Evolutionary conservation across 2,329 filamentous ascomycete genomes (phyloP).

Genomic region (Truncatella angustata): DNA sequence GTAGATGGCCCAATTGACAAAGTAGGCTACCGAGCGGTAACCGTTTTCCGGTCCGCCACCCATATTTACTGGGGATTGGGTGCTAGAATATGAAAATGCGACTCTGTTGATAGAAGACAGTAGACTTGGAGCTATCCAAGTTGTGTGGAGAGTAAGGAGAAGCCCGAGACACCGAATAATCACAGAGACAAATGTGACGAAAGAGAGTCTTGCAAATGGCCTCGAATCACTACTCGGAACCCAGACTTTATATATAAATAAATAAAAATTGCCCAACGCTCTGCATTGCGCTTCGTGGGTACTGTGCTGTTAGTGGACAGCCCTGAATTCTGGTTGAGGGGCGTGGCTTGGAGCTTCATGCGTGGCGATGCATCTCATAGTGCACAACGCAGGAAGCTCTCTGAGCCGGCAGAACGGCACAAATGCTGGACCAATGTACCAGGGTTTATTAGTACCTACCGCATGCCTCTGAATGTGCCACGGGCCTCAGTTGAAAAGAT

Average conservation of each 20-base stretch:
- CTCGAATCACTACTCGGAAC: background rate
- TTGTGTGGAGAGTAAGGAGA: background rate
- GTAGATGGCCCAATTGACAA: conserved; percentile 84
- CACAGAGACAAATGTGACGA: background rate
- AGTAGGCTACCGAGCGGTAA: conserved; percentile 70
- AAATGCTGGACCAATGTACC: no score
- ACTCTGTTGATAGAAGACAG: background rate
- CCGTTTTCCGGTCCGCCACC: conserved; percentile 43
- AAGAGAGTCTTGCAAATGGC: background rate
- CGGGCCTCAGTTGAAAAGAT: no score
- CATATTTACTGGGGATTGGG: conserved; percentile 28
- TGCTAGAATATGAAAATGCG: background rate
- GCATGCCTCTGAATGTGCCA: no score
- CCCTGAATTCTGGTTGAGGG: conserved; percentile 9
- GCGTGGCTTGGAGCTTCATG: conserved; percentile 14
- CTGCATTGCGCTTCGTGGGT: conserved; percentile 7
- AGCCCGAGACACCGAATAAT: conserved; percentile 3
- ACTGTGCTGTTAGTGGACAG: conserved; percentile 1
- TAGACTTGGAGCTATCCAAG: background rate
- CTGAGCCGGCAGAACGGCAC: conserved; percentile 6
- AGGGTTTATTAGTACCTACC: no score
- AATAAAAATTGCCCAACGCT: background rate
- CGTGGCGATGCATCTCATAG: conserved; percentile 13
- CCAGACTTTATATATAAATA: conserved; percentile 8
- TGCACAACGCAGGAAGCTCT: background rate